Evolutionary conservation across 2,329 filamentous ascomycete species (phyloP), one percentile per base, ranked within the genome.

Genomic region (Grosmannia clavigera): DNA sequence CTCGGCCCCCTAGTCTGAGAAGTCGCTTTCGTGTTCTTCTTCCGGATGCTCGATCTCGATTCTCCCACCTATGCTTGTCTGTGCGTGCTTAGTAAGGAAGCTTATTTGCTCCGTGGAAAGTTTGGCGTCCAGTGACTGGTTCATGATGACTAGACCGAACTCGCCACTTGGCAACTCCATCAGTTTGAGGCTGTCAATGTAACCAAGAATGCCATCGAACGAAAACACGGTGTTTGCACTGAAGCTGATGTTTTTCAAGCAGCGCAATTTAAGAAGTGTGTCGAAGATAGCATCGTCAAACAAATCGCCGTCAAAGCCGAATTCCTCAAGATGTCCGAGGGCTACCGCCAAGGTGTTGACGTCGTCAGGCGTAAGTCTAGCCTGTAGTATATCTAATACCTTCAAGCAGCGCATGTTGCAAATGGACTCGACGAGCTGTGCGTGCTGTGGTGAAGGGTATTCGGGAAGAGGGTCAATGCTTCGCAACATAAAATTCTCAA

Each of bases 181-280:
- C 3, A 63, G 62, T n/a, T 68, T 66, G 7, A 81, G 68, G 3
- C 60, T 66, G 7, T 67, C 64, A 35, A 78, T 70, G 60, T 77
- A 79, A 0, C 65, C 55, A n/a, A 70, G 67, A 1, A 87, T 73
- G 1, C 78, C 80, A 5, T 74, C 68, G 3, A 71, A 71, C 0
- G 79, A 80, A 67, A 87, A 85, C 2, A 70, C 69, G 0, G 83
- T 83, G 3, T 78, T 70, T 2, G 79, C 81, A 46, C 75, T 76
- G 51, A 86, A 77, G 5, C 75, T 76, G 7, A 87, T 70, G 4
- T 70, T 73, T 54, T 76, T 78, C 43, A 87, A 70, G 38, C 77
- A 73, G 3, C 68, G 67, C 52, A 85, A 71, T 1, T 25, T 59
- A 10, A 65, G 59, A 0, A 76, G 61, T 0, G 64, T 61, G 6